These are phyloP conservation scores for Fusarium fracticaudum DNA, from an alignment of 2,329 filamentous ascomycete species.

Conservation along the genomic window DNA sequence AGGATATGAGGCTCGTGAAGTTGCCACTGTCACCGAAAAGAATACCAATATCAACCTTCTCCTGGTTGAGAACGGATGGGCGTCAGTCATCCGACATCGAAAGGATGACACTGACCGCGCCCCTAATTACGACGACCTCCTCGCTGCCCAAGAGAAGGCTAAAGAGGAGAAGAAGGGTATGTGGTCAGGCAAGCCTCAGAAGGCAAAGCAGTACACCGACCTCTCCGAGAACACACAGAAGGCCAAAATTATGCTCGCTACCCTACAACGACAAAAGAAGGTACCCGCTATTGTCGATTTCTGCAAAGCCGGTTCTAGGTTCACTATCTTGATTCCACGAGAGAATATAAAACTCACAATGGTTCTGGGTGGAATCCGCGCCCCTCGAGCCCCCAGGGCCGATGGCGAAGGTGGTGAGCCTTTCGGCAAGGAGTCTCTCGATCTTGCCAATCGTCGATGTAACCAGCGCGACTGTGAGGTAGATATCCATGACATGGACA, in stretches of 20 bases:
- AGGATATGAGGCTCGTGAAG: conserved; percentile 93
- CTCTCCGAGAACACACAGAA: conserved; percentile 94
- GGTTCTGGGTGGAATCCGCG: conserved; percentile 91
- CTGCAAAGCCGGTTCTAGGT: conserved; percentile 95
- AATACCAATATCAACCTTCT: conserved; percentile 87
- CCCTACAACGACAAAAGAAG: conserved; percentile 89
- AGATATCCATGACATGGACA: conserved; percentile 93
- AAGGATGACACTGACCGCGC: conserved; percentile 95
- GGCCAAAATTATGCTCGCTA: conserved; percentile 91
- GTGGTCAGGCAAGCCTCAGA: conserved; percentile 90
- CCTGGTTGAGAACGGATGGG: conserved; percentile 92
- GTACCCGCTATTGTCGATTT: conserved; percentile 95
- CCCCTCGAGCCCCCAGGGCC: conserved; percentile 82
- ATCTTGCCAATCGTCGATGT: conserved; percentile 87
- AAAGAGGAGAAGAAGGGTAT: conserved; percentile 92
- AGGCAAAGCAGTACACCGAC: conserved; percentile 84
- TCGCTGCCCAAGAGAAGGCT: conserved; percentile 82
- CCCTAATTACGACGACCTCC: conserved; percentile 90
- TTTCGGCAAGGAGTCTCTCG: conserved; percentile 93
- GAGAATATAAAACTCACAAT: conserved; percentile 96
- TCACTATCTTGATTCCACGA: conserved; percentile 89
- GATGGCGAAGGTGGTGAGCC: conserved; percentile 86
- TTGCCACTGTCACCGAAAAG: conserved; percentile 85
- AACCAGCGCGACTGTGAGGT: conserved; percentile 97
- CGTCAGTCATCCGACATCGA: conserved; percentile 92